Conservation (phyloP, 2,329 filamentous ascomycete species). For the Monilinia laxa region DNA sequence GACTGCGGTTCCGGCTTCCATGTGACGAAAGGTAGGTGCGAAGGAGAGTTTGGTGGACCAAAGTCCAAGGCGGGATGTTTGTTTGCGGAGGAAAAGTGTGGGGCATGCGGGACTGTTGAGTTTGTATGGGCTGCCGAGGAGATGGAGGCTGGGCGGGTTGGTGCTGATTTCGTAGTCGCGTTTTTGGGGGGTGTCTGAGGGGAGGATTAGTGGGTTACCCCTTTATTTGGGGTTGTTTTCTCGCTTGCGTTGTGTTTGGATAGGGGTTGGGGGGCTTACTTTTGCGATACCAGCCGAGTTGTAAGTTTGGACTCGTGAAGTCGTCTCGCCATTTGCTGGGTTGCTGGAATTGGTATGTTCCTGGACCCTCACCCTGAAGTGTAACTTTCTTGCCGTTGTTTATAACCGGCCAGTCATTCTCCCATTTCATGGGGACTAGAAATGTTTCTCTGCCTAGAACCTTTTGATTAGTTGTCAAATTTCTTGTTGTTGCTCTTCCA, state of each 20-base stretch:
- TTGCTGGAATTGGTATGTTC: slow-evolving; percentile 5
- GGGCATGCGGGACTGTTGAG: slow-evolving; percentile 7
- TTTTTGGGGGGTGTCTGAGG: not conserved
- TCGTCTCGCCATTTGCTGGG: slow-evolving; percentile 1
- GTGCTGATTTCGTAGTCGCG: not conserved
- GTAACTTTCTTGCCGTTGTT: slow-evolving; percentile 9
- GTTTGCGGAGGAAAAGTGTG: slow-evolving; percentile 12
- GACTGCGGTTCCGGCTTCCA: slow-evolving; percentile 8
- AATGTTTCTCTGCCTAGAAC: slow-evolving; percentile 56
- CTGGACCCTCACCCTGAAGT: not conserved
- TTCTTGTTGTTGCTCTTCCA: slow-evolving; percentile 41
- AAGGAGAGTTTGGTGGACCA: slow-evolving; percentile 12
- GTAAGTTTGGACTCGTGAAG: not conserved
- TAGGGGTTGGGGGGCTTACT: not conserved
- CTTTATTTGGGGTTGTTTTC: no score
- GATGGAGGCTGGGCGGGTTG: not conserved
- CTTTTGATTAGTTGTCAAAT: not conserved
- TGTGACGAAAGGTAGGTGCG: not conserved
- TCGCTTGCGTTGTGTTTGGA: no score
- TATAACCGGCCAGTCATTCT: slow-evolving; percentile 49
- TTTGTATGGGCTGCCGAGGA: slow-evolving; percentile 3
- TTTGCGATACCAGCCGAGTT: slow-evolving; percentile 20
- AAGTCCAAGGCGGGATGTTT: slow-evolving; percentile 9
- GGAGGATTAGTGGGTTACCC: no score
- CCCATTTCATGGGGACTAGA: slow-evolving; percentile 51